These are phyloP conservation scores for Syncephalis fuscata DNA, from an alignment of 371 early-diverging fungal species.

Conservation along the genomic window DNA sequence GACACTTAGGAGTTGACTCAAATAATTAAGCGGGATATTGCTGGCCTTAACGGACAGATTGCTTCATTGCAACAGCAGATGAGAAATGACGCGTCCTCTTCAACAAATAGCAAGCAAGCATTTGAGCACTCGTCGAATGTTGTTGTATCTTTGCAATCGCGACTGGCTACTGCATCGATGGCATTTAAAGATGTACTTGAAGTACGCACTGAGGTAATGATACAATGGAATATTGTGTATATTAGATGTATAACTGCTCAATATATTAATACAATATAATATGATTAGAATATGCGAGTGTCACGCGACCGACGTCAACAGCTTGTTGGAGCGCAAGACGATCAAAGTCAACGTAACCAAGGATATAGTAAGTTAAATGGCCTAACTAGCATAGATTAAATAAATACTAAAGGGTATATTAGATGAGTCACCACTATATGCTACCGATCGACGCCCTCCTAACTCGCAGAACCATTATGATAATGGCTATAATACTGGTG, in stretches of 20 bases:
- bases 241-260: not conserved
- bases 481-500: constrained; percentile 2
- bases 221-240: not conserved
- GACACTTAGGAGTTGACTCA: constrained; percentile 61
- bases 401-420: not conserved
- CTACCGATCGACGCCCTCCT: constrained; percentile 11
- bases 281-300: constrained; percentile 45
- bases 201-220: constrained; percentile 57
- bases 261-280: no score
- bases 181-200: constrained; percentile 88
- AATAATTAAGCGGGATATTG: constrained; percentile 91
- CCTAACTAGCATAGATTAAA: not conserved
- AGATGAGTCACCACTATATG: constrained; percentile 16
- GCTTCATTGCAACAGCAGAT: constrained; percentile 55
- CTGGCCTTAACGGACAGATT: constrained; percentile 79
- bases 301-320: constrained; percentile 48
- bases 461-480: no score
- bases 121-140: constrained; percentile 86
- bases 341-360: not conserved
- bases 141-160: constrained; percentile 77
- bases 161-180: constrained; percentile 73
- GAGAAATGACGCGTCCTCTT: constrained; percentile 12
- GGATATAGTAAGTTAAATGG: not conserved
- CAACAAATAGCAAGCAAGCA: constrained; percentile 46
- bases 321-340: constrained; percentile 7